Percentiles rank a stretch among this genome's conserved stretches.
These are phyloP conservation scores for Mycena capillaripes DNA, from an alignment of 768 basidiomycete species.

Conservation along the genomic window DNA sequence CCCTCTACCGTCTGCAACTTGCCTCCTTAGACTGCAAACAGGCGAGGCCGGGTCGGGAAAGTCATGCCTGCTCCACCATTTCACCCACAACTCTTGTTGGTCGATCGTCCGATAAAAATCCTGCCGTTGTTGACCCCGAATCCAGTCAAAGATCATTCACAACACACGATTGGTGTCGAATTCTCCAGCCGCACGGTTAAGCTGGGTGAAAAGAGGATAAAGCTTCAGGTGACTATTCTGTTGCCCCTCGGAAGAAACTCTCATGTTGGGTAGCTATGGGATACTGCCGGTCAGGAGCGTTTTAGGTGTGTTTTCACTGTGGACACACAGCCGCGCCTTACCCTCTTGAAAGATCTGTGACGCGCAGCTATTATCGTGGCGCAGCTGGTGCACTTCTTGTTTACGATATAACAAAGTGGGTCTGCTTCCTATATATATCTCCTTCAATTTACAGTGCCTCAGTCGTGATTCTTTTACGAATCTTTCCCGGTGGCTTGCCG, in stretches of 20 bases:
- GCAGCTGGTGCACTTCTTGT: constrained; percentile 94
- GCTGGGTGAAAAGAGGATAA: constrained; percentile 94
- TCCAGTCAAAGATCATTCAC: constrained; percentile 94
- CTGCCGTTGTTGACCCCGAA: constrained; percentile 29
- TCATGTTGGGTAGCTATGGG: constrained; percentile 81
- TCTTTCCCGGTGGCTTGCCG: constrained; percentile 90
- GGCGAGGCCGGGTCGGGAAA: constrained; percentile 98
- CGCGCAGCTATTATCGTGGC: constrained; percentile 95
- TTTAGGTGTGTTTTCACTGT: constrained; percentile 70
- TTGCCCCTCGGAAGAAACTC: constrained; percentile 31
- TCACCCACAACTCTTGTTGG: constrained; percentile 95
- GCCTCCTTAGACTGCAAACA: constrained; percentile 46
- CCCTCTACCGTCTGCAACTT: constrained; percentile 20
- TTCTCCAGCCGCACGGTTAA: constrained; percentile 95
- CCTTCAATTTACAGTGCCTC: constrained; percentile 28
- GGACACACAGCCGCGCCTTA: constrained; percentile 11
- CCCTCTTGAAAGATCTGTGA: constrained; percentile 75
- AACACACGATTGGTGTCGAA: constrained; percentile 99
- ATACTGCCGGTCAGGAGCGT: constrained; percentile 96
- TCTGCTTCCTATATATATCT: constrained; percentile 33
- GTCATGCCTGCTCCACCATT: constrained; percentile 96
- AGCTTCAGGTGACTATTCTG: constrained; percentile 79
- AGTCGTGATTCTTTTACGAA: constrained; percentile 92
- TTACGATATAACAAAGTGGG: constrained; percentile 92
- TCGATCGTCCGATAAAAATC: constrained; percentile 36